A percentile compares a stretch with the other conserved stretches of the same genome.
phyloP scores from a whole-genome alignment of 306 rosid species.

The Corylus americana region DNA sequence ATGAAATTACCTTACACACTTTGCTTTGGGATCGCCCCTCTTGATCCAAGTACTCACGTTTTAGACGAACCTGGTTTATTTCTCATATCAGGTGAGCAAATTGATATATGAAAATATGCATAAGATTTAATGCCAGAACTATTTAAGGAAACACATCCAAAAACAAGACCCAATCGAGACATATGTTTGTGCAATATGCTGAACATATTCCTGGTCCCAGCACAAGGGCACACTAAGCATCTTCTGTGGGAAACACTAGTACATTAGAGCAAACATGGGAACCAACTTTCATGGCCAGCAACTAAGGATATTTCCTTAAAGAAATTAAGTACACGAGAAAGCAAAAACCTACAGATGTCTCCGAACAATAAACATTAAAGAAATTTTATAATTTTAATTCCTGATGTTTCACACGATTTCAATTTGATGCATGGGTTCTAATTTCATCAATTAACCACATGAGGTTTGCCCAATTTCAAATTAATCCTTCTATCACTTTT shows the following conservation, averaged over 20 bases:
- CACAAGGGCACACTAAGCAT: neutral
- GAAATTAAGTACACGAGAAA: neutral
- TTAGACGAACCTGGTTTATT: conserved; percentile 76
- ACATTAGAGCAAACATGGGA: neutral
- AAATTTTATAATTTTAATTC: too few relatives aligned
- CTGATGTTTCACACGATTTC: too few relatives aligned
- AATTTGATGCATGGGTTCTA: too few relatives aligned
- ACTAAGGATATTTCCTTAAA: neutral
- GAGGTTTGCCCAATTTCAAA: too few relatives aligned
- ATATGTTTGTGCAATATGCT: neutral
- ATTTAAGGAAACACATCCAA: conserved; percentile 10
- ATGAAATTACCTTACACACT: conserved; percentile 47
- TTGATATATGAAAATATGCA: conserved; percentile 17
- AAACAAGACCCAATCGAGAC: neutral
- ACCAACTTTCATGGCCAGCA: neutral
- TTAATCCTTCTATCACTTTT: too few relatives aligned
- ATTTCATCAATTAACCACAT: too few relatives aligned
- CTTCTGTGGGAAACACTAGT: neutral
- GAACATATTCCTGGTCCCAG: neutral
- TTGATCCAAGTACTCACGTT: conserved; percentile 82
- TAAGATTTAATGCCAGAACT: conserved; percentile 15
- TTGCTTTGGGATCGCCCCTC: conserved; percentile 51
- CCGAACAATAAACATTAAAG: neutral
- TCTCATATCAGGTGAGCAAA: conserved; percentile 29
- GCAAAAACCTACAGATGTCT: neutral